Evolutionary conservation across 2,329 filamentous ascomycete genomes (phyloP).

Genomic region (Calonectria pteridis): DNA sequence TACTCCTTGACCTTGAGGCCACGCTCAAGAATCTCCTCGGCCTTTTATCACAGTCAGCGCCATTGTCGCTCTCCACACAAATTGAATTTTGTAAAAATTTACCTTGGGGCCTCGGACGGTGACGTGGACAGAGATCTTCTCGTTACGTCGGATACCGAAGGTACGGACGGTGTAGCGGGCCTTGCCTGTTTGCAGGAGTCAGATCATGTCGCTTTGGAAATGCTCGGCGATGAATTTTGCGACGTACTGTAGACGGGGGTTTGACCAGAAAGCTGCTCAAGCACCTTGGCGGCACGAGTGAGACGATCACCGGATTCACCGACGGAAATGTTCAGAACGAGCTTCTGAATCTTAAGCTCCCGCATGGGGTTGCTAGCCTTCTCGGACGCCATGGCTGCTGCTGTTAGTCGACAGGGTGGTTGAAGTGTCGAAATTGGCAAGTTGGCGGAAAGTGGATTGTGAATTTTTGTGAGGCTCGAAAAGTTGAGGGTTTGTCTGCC

Average conservation of each 20-base stretch:
- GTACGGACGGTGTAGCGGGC: conserved; percentile 99
- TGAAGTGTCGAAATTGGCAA: conserved; percentile 51
- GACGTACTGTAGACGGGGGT: conserved; percentile 97
- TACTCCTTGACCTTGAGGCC: conserved; percentile 99
- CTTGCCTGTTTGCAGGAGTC: conserved; percentile 76
- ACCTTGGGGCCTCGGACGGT: conserved; percentile 95
- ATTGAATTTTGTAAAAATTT: conserved; percentile 32
- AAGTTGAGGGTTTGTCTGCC: conserved; percentile 57
- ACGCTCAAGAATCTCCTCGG: conserved; percentile 99
- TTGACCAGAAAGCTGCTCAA: conserved; percentile 99
- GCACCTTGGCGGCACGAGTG: conserved; percentile 99
- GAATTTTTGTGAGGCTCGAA: conserved; percentile 54
- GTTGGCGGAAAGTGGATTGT: conserved; percentile 39
- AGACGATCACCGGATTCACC: conserved; percentile 99
- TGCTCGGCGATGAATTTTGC: conserved; percentile 13
- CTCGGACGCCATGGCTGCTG: conserved; percentile 71
- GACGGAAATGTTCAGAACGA: conserved; percentile 99
- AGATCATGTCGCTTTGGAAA: conserved; percentile 30
- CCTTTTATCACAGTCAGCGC: conserved; percentile 60
- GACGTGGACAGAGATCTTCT: conserved; percentile 99
- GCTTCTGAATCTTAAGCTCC: conserved; percentile 99
- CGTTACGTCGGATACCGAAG: conserved; percentile 99
- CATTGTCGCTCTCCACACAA: background rate
- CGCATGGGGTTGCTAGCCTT: conserved; percentile 99
- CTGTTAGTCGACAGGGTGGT: conserved; percentile 52